These are phyloP conservation scores for Syzygium malaccense DNA, from an alignment of 441 rosid genomes.

Conservation along the genomic window DNA sequence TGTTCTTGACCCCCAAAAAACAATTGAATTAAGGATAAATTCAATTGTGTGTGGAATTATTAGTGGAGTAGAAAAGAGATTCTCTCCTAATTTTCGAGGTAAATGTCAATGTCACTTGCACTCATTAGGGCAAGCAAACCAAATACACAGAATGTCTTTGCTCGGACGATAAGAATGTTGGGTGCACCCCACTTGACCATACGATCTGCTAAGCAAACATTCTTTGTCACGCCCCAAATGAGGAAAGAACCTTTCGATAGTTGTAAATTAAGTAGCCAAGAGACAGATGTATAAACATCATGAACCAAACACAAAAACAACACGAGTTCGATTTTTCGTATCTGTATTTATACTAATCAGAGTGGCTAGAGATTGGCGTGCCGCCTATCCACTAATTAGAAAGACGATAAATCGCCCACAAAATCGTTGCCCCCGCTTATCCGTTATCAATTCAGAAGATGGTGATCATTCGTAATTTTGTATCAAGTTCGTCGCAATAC, in stretches of 20 bases:
- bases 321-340: not conserved
- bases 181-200: not conserved
- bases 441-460: not conserved
- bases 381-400: not conserved
- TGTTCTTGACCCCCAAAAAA: not conserved
- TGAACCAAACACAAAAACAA: not conserved
- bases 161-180: not conserved
- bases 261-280: not conserved
- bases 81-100: not conserved
- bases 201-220: not conserved
- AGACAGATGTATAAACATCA: not conserved
- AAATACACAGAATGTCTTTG: not conserved
- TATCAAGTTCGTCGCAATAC: accelerated
- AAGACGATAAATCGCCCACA: not conserved
- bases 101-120: not conserved
- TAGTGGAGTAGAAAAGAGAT: not conserved
- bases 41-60: not conserved
- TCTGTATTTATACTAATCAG: not conserved
- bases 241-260: not conserved
- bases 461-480: not conserved
- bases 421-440: not conserved
- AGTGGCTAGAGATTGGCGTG: not conserved
- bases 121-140: not conserved
- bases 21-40: not conserved
- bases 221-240: not conserved